Base-by-base conservation (phyloP, 2,329 filamentous ascomycete genomes). In the Penicillium sp. region DNA sequence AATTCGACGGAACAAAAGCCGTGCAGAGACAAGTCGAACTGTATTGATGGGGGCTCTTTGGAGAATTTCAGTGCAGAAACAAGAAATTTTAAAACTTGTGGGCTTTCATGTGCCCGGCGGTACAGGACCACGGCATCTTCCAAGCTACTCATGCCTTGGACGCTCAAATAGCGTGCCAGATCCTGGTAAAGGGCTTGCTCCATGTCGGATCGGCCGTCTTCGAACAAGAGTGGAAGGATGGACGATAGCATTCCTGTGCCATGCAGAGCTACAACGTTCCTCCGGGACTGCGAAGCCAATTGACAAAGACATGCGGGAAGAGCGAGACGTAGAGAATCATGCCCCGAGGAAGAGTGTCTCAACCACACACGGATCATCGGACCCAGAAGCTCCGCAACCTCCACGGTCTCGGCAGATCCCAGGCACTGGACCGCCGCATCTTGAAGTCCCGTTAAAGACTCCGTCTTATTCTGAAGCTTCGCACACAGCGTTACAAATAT, bases 1-100 rank as follows among this genome's bases (percentile, higher is more conserved):
- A 99, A 78, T 69, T 99, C 95, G 55, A 97, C 83, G 0, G 94
- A 96, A 13, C 90, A 89, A 71, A 90, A 92, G 0, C 95, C 95
- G 69, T 91, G 81, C 14, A 90, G 76, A 1, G 91, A 94, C 20
- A 99, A 79, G 68, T 99, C 94, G 71, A 99, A 97, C 62, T 97
- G 91, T 60, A 99, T 88, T 69, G 89, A 92, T 0, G 92, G 84
- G 5, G 94, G 90, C 13, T 85, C 83, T 58, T 87, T 85, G 53
- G 92, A 90, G 44, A 80, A 80, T 56, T 85, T 84, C 58, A 95
- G 83, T 67, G 89, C 87, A 46, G 85, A 81, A 18, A 95, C 76
- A 6, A 89, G 76, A 64, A 95, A 94, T 44, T 87, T 82, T 11
- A 89, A 78, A 31, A 79, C 78, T 41, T 75, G 66, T 7, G 78